Percentiles rank a stretch among this genome's conserved stretches.
Evolutionary conservation across 164 flowering plant genomes (phyloP).

Genomic region (Kingdonia uniflora): DNA sequence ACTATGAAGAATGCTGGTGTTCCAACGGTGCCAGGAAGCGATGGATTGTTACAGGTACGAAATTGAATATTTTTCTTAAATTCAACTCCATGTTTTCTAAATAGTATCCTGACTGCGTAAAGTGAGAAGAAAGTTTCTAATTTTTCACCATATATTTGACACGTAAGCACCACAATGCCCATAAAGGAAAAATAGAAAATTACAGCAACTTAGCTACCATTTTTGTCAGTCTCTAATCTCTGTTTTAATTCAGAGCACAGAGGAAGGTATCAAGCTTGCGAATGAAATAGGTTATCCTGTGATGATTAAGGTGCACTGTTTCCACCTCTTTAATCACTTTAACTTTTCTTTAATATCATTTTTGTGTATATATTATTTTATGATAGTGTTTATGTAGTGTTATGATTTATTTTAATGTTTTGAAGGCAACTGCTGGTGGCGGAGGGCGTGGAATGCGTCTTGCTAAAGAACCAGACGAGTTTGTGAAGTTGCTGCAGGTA

Average conservation of each 20-base stretch:
- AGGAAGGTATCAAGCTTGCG: constrained; percentile 82
- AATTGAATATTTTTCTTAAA: not conserved
- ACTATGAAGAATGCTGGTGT: constrained; percentile 99
- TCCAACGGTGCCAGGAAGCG: constrained; percentile 99
- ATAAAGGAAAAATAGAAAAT: too few relatives aligned
- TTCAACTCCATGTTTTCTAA: not conserved
- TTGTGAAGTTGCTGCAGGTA: constrained; percentile 97
- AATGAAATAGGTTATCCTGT: constrained; percentile 88
- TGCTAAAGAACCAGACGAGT: constrained; percentile 89
- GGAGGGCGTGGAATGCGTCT: constrained; percentile 99
- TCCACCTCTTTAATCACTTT: too few relatives aligned
- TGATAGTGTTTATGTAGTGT: not conserved
- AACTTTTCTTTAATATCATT: not conserved
- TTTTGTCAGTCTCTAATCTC: constrained; percentile 4
- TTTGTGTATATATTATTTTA: not conserved
- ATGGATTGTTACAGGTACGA: constrained; percentile 78
- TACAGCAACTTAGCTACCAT: not conserved
- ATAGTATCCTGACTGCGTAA: not conserved
- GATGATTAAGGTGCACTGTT: constrained; percentile 80
- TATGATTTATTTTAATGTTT: constrained; percentile 5
- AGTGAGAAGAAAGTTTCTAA: too few relatives aligned
- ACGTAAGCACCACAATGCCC: too few relatives aligned
- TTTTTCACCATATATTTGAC: too few relatives aligned
- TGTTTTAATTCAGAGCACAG: constrained; percentile 58
- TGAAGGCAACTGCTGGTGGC: constrained; percentile 99